Base-by-base conservation (phyloP, 495 filamentous ascomycete genomes). In the Corynascus novoguineensis region DNA sequence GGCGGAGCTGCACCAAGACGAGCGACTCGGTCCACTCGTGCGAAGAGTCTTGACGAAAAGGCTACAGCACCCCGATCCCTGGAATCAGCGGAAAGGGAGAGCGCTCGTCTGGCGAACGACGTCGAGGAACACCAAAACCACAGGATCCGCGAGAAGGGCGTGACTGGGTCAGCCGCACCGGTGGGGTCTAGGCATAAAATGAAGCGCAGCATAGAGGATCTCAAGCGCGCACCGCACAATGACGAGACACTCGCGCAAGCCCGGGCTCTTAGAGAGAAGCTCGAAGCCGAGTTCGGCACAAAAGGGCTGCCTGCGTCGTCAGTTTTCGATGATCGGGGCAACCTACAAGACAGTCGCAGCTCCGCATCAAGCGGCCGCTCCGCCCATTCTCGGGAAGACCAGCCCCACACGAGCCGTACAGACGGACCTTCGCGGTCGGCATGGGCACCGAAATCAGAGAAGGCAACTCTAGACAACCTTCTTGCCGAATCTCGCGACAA, bases 201-300 rank as follows among this genome's bases (percentile, higher is more conserved):
- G 6, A 56, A 44, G 32, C 55, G 42, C 32, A 50, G 45, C 44
- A 51, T 42, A 2, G 60, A 64, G 8, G 25, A 40, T 37, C 35
- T 24, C 40, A 63, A 60, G 45, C 49, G 42, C 11, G 29, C 51
- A 19, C 53, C 59, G 14, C 40, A 59, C 24, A 58, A 67, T 22
- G 61, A 68, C n/a, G 37, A 52, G 25, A 61, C 60, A 5, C 59
- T 66, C 14, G 53, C 61, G 11, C 60, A 62, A 10, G 64, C 67
- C 21, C 65, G 65, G 8, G 61, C 65, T 0, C 56, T 67, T 15
- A 50, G 65, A 21, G 63, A 69, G 45, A 69, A 61, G 55, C 60
- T 69, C 40, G 67, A 68, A 44, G 50, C 55, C 34, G 67, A 70
- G 24, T 53, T 66, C 34, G 65, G 50, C 41, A 62, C 50, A 9